Evolutionary conservation across 2,329 filamentous ascomycete genomes (phyloP), one percentile per base, ranked within the genome.

Genomic region (Cladosporium velox): DNA sequence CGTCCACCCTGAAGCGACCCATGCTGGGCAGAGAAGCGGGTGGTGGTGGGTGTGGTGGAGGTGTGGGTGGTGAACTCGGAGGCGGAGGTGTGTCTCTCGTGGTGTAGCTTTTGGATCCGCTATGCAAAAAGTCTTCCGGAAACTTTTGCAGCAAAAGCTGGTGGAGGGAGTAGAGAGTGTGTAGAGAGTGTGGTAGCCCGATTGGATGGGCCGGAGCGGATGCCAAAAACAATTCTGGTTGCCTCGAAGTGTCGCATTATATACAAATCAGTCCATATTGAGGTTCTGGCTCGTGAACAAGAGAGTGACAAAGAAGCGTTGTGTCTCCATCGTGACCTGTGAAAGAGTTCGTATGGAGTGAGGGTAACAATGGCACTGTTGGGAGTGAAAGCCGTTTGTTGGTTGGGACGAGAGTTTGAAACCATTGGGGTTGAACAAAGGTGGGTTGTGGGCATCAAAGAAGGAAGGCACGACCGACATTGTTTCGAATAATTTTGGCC

Each of bases 401-500:
- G 35, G 38, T n/a, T 59, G 57, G 41, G 34, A 24, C 28, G 21
- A 28, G 21, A 30, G 21, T 2, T 59, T 26, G 38, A 47, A 59
- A 47, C 57, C 24, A 59, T 59, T 47, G 38, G 32, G 57, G 35
- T n/a, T 18, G 38, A 34, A 59, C 34, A 59, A 59, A 47, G 35
- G 12, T 10, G 21, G 21, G 21, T 30, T n/a, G 57, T 10, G 12
- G 35, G 15, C 15, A 24, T 47, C 38, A 59, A 59, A 59, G 30
- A 14, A 30, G 57, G 38, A 59, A 59, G 35, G 57, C 34, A 59
- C 57, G 57, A 59, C 38, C 11, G 38, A 47, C 35, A 59, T 47
- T 59, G 24, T n/a, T 41, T 26, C 55, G 12, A 14, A 6, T 3
- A 30, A 30, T 30, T 54, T 54, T 18, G 51, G 14, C 21, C 21